phyloP scores from a whole-genome alignment of 805 yeast species.

The Kuraishia ogatae region DNA sequence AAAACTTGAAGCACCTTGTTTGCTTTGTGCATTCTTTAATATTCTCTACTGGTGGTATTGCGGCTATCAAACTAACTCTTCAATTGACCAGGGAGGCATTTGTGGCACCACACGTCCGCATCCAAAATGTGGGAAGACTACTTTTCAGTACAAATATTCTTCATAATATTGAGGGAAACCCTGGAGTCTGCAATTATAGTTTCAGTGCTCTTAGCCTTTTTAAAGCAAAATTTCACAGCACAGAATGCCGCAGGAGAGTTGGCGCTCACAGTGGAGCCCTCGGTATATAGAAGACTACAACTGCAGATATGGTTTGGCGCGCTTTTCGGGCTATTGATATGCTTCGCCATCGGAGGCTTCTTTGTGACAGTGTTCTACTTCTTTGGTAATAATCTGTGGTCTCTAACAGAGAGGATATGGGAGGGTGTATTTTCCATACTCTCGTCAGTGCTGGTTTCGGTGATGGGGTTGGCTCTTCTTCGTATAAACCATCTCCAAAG shows the following conservation, averaged over 20 bases:
- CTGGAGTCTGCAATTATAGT: constrained; percentile 70
- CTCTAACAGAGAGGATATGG: constrained; percentile 80
- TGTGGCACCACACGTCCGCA: neutral
- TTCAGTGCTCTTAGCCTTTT: constrained; percentile 63
- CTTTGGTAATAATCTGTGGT: constrained; percentile 81
- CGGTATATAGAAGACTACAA: constrained; percentile 34
- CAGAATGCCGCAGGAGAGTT: constrained; percentile 18
- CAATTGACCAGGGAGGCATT: neutral
- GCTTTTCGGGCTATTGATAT: constrained; percentile 54
- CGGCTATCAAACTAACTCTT: neutral
- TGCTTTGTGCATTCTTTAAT: too few species aligned
- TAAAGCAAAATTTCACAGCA: constrained; percentile 46
- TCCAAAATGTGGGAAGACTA: constrained; percentile 30
- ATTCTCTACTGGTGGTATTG: neutral
- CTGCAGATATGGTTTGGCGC: constrained; percentile 84
- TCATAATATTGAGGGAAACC: constrained; percentile 66
- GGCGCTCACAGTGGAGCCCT: constrained; percentile 20
- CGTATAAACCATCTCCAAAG: constrained; percentile 74
- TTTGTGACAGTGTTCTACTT: constrained; percentile 66
- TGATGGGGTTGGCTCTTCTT: constrained; percentile 80
- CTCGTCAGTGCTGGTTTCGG: constrained; percentile 70
- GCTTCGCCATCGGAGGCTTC: constrained; percentile 63
- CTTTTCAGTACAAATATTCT: constrained; percentile 67
- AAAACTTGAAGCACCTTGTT: too few species aligned
- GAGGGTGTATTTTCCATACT: constrained; percentile 77